Conservation (phyloP, 2,329 filamentous ascomycete genomes). For the Drechslera avenae region DNA sequence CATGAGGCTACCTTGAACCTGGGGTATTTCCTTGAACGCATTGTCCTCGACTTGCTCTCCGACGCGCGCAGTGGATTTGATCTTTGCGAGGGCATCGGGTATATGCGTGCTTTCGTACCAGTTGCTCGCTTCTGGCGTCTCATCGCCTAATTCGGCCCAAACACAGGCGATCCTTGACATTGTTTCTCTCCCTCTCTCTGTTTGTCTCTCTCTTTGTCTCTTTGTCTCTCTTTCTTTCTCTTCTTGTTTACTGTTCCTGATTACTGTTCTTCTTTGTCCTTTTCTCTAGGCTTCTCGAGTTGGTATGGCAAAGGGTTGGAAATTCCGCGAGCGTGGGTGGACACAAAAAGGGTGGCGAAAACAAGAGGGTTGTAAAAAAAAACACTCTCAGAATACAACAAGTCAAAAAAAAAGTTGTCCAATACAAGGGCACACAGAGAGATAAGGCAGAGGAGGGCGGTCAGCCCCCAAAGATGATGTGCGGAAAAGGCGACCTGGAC, state of each 20-base stretch:
- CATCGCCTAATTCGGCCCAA: conserved; percentile 17
- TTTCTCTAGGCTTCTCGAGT: too few relatives aligned
- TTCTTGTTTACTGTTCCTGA: too few relatives aligned
- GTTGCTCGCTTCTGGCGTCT: conserved; percentile 6
- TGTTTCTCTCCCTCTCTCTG: too few relatives aligned
- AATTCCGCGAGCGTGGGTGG: background rate
- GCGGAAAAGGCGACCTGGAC: conserved; percentile 2
- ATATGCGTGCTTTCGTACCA: conserved; percentile 19
- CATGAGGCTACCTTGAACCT: conserved; percentile 15
- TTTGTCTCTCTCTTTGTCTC: too few relatives aligned
- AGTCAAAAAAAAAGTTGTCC: too few relatives aligned
- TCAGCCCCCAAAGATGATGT: conserved; percentile 1
- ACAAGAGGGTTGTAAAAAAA: background rate
- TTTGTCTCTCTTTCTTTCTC: too few relatives aligned
- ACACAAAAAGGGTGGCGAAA: background rate
- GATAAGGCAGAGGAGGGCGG: conserved; percentile 3
- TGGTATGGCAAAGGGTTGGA: background rate
- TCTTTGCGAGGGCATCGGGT: conserved; percentile 10
- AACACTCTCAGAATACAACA: background rate
- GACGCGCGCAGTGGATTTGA: conserved; percentile 12
- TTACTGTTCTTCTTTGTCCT: too few relatives aligned
- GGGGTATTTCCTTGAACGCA: conserved; percentile 18
- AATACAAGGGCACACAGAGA: too few relatives aligned
- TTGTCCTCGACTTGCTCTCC: conserved; percentile 16
- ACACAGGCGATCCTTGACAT: conserved; percentile 21